Base-by-base conservation (phyloP, 2,329 filamentous ascomycete genomes). In the Calonectria hongkongensis region DNA sequence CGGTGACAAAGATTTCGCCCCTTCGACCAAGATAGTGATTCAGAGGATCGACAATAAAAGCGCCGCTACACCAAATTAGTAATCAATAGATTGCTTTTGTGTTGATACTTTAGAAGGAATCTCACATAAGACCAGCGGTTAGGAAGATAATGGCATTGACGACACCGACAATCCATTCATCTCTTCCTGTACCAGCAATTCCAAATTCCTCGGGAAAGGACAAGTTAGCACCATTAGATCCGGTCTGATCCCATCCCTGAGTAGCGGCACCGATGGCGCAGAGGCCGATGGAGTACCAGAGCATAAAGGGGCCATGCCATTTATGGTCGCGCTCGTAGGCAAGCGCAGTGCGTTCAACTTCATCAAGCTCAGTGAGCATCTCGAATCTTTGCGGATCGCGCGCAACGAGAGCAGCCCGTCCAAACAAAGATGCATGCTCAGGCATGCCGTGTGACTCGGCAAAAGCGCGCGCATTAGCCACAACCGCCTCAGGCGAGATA, bases 11-110 rank as follows among this genome's bases (percentile, higher is more conserved):
- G 70, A 94, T 93, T 10, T 91, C 92, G 45, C 92, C 92, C 12
- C 92, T 87, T 73, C 93, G 90, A 13, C 92, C 93, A 69, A 94
- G 89, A 79, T 85, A 89, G 74, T 91, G 87, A 80, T 93, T 93
- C 30, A 90, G 79, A 4, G 91, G 91, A 73, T 93, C 92, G 27
- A 79, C 78, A 48, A 79, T 78, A 21, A 78, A 79, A 2, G 77
- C 77, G 16, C 77, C 77, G 69, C 77, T 79, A 10, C 7, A 0
- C 9, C 1, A 1, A 0, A 28, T 79, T 30, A 77, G 75, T 25
- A 21, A 64, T 16, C 25, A 45, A 13, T 45, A 21, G 5, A 36
- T 36, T 36, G 7, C 10, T 12, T 21, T n/a, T 12, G 9, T 27
- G 21, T 25, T 16, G 21, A 36, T 13, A 21, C 21, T 21, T 21